Conservation (phyloP, 768 basidiomycete genomes). For the Phaffia tasmanica region DNA sequence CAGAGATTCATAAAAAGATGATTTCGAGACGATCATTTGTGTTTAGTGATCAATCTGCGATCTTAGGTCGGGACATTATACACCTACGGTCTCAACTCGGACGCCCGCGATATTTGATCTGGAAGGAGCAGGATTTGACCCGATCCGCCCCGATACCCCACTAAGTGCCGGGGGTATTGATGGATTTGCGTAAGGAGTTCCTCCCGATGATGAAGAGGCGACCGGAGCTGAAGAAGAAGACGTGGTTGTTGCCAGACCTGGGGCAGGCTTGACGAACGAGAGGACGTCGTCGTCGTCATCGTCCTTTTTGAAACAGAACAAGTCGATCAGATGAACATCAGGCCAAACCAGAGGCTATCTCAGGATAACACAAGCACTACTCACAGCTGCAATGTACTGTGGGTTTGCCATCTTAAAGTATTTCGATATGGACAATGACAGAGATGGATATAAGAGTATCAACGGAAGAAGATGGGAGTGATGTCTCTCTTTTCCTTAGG, state of each 20-base stretch:
- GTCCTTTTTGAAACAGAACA: conserved; percentile 9
- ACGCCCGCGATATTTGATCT: conserved; percentile 20
- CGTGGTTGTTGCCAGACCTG: background rate
- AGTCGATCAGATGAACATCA: background rate
- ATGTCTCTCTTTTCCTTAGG: no score
- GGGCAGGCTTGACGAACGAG: conserved; percentile 22
- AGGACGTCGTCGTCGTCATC: conserved; percentile 21
- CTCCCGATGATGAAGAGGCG: background rate
- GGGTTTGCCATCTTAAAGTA: background rate
- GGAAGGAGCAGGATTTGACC: conserved; percentile 9
- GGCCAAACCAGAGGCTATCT: no score
- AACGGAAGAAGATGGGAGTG: no score
- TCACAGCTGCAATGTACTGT: conserved; percentile 8
- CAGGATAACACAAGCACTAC: background rate
- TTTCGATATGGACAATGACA: no score
- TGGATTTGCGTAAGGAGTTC: background rate
- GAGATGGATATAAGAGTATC: no score
- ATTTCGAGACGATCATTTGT: background rate
- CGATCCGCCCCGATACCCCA: conserved; percentile 22
- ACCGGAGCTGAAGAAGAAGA: conserved; percentile 11
- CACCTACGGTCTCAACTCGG: conserved; percentile 22
- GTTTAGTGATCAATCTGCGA: background rate
- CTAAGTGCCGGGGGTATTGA: background rate
- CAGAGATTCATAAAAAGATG: background rate
- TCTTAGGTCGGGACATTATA: background rate